These are phyloP conservation scores for Trebouxiophyceae sp. DNA, from an alignment of 163 green algal species.

Conservation along the genomic window DNA sequence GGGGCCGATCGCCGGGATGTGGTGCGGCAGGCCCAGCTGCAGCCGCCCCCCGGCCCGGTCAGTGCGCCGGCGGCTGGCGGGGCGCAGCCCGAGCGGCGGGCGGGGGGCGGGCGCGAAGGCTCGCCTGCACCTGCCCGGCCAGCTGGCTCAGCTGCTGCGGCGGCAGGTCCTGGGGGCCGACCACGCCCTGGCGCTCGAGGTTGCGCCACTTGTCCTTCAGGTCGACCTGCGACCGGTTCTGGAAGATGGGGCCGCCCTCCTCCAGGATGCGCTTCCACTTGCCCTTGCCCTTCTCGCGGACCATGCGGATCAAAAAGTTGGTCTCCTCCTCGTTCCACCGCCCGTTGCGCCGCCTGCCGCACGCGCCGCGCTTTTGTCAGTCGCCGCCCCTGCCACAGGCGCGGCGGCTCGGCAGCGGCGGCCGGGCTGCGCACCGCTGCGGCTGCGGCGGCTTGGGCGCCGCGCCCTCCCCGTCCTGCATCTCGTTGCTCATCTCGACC, in stretches of 20 bases:
- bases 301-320: slow-evolving; percentile 7
- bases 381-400: no score
- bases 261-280: slow-evolving; percentile 32
- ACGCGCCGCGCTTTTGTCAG: no score
- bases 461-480: no score
- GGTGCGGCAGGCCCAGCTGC: not conserved
- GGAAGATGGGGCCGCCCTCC: slow-evolving; percentile 13
- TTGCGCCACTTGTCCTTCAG: slow-evolving; percentile 45
- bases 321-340: slow-evolving; percentile 25
- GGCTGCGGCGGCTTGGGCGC: not conserved
- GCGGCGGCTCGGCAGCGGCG: no score
- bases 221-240: slow-evolving; percentile 22
- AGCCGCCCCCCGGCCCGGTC: no score
- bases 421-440: no score
- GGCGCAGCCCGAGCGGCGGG: no score
- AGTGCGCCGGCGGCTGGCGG: no score
- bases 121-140: not conserved
- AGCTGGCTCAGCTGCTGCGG: not conserved
- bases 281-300: slow-evolving; percentile 17
- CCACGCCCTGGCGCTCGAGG: slow-evolving; percentile 18
- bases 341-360: slow-evolving; percentile 9
- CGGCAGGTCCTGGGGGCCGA: slow-evolving; percentile 1
- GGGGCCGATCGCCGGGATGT: not conserved
- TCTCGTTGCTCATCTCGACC: no score
- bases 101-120: no score